Evolutionary conservation across 1,284 basidiomycete genomes (phyloP).

Genomic region (Apiotrichum porosum): DNA sequence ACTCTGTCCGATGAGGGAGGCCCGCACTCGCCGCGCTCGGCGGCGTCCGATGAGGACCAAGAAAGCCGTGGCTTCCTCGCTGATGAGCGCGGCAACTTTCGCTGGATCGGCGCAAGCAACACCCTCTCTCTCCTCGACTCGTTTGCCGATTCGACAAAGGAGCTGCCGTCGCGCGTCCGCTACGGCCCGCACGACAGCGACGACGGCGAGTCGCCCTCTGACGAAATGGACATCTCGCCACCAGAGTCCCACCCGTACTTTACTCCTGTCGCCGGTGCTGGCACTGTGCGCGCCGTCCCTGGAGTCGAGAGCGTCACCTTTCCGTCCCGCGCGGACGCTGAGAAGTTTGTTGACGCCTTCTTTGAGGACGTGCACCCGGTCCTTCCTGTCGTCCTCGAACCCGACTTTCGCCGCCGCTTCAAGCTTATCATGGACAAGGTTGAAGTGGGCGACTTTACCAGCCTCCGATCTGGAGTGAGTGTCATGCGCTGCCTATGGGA

Average conservation of each 20-base stretch:
- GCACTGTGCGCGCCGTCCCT: slow-evolving; percentile 75
- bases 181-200: slow-evolving; percentile 6
- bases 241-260: slow-evolving; percentile 59
- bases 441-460: slow-evolving; percentile 37
- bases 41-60: slow-evolving; percentile 37
- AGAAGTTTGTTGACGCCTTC: slow-evolving; percentile 80
- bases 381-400: slow-evolving; percentile 76
- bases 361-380: slow-evolving; percentile 77
- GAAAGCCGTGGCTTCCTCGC: slow-evolving; percentile 28
- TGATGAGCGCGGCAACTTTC: slow-evolving; percentile 78
- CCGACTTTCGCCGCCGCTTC: slow-evolving; percentile 68
- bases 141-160: slow-evolving; percentile 51
- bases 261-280: slow-evolving; percentile 79
- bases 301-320: slow-evolving; percentile 80
- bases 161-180: slow-evolving; percentile 11
- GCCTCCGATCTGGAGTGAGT: slow-evolving; percentile 17
- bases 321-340: slow-evolving; percentile 71
- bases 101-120: slow-evolving; percentile 86
- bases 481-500: no score
- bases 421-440: slow-evolving; percentile 61
- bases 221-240: slow-evolving; percentile 5
- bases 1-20: not conserved
- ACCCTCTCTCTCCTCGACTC: slow-evolving; percentile 86
- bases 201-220: not conserved
- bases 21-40: not conserved